phyloP scores from a whole-genome alignment of 2,329 filamentous ascomycete genomes.

The Amphichorda felina region DNA sequence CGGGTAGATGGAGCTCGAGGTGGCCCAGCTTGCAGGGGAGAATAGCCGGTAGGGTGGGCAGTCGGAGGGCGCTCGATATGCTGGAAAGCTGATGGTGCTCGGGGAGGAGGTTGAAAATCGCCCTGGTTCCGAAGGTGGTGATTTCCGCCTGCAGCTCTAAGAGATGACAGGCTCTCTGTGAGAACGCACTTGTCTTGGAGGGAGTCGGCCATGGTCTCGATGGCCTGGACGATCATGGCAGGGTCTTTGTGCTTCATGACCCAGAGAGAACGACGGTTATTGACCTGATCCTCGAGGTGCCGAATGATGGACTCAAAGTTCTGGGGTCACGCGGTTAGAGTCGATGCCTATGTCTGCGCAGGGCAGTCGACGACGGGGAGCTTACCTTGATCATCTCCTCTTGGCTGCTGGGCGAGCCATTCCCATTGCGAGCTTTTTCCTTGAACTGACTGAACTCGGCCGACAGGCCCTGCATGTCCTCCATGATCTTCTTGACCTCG shows the following conservation, averaged over 20 bases:
- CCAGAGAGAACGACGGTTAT: conserved; percentile 21
- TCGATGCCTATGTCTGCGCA: background rate
- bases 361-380: background rate
- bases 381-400: conserved; percentile 19
- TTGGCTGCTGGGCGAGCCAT: conserved; percentile 8
- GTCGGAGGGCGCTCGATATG: conserved; percentile 7
- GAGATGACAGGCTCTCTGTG: conserved; percentile 14
- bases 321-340: conserved; percentile 7
- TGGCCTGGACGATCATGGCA: conserved; percentile 15
- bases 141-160: conserved; percentile 6
- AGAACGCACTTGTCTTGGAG: conserved; percentile 14
- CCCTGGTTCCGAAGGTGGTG: background rate
- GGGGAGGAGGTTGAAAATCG: conserved; percentile 5
- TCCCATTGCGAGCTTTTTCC: conserved; percentile 10
- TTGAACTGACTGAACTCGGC: conserved; percentile 16
- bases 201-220: conserved; percentile 17
- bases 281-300: conserved; percentile 23
- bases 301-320: conserved; percentile 18
- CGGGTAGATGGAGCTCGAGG: conserved; percentile 14
- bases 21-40: conserved; percentile 14
- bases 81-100: conserved; percentile 14
- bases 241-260: conserved; percentile 20
- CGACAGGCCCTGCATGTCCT: conserved; percentile 13
- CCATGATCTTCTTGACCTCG: conserved; percentile 13
- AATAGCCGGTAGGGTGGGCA: conserved; percentile 16